A percentile compares a stretch with the other conserved stretches of the same genome.
These are phyloP conservation scores for Schizopora paradoxa DNA, from an alignment of 1,284 basidiomycete species.

Conservation along the genomic window DNA sequence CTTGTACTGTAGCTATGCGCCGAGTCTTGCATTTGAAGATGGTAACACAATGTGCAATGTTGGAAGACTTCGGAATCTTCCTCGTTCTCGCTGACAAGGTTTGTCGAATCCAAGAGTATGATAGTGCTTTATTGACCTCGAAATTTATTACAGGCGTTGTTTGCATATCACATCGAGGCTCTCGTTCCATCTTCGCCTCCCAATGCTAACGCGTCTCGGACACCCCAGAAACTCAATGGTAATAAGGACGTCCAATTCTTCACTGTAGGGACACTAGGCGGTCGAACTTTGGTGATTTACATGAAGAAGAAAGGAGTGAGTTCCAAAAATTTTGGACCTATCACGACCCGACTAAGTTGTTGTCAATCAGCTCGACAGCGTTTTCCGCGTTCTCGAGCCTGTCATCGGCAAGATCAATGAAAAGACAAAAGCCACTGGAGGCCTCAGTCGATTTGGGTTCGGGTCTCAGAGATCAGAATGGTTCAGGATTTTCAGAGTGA, in stretches of 20 bases:
- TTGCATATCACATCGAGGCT: slow-evolving; percentile 92
- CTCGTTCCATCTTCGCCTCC: slow-evolving; percentile 83
- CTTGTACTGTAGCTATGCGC: slow-evolving; percentile 56
- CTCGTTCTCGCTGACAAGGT: slow-evolving; percentile 91
- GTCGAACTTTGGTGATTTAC: slow-evolving; percentile 86
- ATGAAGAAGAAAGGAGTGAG: slow-evolving; percentile 92
- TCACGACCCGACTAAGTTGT: slow-evolving; percentile 9
- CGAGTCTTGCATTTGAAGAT: slow-evolving; percentile 86
- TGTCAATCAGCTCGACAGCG: slow-evolving; percentile 65
- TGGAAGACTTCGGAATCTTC: slow-evolving; percentile 94
- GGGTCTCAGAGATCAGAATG: slow-evolving; percentile 79
- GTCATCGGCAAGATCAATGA: slow-evolving; percentile 83
- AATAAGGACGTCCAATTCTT: slow-evolving; percentile 93
- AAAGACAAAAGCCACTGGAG: slow-evolving; percentile 57
- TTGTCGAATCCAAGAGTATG: slow-evolving; percentile 18
- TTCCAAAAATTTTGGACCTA: slow-evolving; percentile 16
- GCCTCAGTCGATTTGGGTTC: slow-evolving; percentile 70
- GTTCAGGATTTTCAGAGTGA: slow-evolving; percentile 83
- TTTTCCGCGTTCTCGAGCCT: slow-evolving; percentile 92
- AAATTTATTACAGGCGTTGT: slow-evolving; percentile 47
- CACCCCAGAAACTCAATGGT: slow-evolving; percentile 84
- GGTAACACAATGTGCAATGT: slow-evolving; percentile 91
- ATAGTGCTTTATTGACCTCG: not conserved
- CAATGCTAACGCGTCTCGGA: slow-evolving; percentile 56
- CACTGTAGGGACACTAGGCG: slow-evolving; percentile 81